Evolutionary conservation across 2,329 filamentous ascomycete species (phyloP), one percentile per base, ranked within the genome.

Genomic region (Thyridium curvatum): DNA sequence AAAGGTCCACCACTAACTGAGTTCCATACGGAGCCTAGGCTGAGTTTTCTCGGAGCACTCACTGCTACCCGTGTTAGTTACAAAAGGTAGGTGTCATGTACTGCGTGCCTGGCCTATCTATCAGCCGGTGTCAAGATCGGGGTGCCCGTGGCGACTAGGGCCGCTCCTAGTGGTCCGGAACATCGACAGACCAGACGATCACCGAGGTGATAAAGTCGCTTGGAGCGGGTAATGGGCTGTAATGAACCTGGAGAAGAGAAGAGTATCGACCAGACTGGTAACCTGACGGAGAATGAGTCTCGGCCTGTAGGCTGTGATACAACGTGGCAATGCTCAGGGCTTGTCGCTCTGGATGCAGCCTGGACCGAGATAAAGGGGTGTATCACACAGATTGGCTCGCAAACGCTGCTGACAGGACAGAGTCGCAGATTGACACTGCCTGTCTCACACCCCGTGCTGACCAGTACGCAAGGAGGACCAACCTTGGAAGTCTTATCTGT

Each of bases 71-170:
- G n/a, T n/a, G n/a, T n/a, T n/a, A n/a, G n/a, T n/a, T n/a, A n/a
- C n/a, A n/a, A n/a, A n/a, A n/a, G n/a, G n/a, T n/a, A n/a, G n/a
- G 30, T 16, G 30, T 5, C 13, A 32, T 14, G 15, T 33, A 14
- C 18, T 33, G 14, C 16, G 32, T 33, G 10, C 32, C 6, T 16
- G 14, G 14, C n/a, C n/a, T n/a, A n/a, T n/a, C n/a, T n/a, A n/a
- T n/a, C n/a, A n/a, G n/a, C n/a, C n/a, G n/a, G n/a, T n/a, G n/a
- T 12, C 10, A 12, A 15, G 15, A 33, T 31, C 35, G 35, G 35
- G 28, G 18, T 30, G 41, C 41, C 41, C 41, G 41, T 44, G 41
- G 41, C 33, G 30, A 29, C 16, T 38, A 18, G 34, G 14, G 28
- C n/a, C 33, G 21, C 34, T 37, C 39, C 37, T 39, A 37, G 34